Evolutionary conservation across 2,329 filamentous ascomycete species (phyloP), one percentile per base, ranked within the genome.

Genomic region (Cladorrhinum sp.): DNA sequence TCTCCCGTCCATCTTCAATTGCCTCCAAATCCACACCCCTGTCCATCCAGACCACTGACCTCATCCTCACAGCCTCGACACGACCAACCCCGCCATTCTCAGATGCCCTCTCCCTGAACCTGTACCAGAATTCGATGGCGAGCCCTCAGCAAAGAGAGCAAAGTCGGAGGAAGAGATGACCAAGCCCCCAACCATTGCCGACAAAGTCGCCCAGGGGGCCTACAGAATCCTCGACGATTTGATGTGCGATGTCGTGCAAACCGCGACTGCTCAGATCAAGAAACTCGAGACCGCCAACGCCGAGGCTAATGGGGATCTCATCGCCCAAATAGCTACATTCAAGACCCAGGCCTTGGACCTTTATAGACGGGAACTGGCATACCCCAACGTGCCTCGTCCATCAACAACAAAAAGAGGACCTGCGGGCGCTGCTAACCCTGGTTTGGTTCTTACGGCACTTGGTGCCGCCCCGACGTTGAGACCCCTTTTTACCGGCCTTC

Each of bases 401-500:
- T 59, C 77, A 66, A 66, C 70, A 71, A 68, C 65, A 21, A 74
- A 72, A n/a, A 75, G 77, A 55, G 77, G 76, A 46, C 74, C 75
- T 18, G 71, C 74, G 2, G 73, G 74, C 23, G 53, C 16, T 39
- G 72, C 78, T 20, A 66, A 73, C 70, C 79, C 66, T 73, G 82
- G 82, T 59, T 82, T 86, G 16, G 87, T 94, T 5, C 78, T 97
- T 61, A 94, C 91, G 0, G 79, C 96, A 1, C 88, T 87, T 66
- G 92, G 91, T 58, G 89, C 87, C 66, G 89, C 89, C 46, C 86
- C 88, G 1, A 86, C 86, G 51, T 83, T 90, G 36, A 88, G 87
- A 67, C 90, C 94, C 62, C 79, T 97, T 3, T 97, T 95, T 73
- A 96, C 94, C 3, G 96, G 93, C 73, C 79, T 96, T 55, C 90